Conservation (phyloP, 257 asterid genomes). For the Solanum tacnaense region DNA sequence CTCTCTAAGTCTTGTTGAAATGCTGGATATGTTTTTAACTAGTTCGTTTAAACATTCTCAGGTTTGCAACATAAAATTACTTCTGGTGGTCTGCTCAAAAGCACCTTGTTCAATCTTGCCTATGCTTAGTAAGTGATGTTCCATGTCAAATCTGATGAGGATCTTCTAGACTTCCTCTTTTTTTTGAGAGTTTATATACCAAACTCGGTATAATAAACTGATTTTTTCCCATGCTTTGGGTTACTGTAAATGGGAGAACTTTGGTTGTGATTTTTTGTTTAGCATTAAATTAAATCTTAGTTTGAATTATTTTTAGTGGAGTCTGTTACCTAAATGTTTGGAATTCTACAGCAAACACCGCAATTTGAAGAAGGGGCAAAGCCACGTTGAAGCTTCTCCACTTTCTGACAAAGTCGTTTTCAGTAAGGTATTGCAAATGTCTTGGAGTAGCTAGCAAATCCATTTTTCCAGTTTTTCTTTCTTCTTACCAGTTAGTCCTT, state of each 20-base stretch:
- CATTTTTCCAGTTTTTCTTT: not conserved
- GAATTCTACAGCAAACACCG: constrained; percentile 52
- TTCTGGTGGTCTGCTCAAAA: constrained; percentile 68
- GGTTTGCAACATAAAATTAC: constrained; percentile 87
- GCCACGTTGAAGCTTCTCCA: constrained; percentile 63
- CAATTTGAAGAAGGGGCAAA: constrained; percentile 59
- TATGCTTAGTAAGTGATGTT: constrained; percentile 61
- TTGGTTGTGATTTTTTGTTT: not conserved
- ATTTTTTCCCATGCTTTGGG: not conserved
- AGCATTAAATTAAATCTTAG: not conserved
- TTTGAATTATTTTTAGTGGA: not conserved
- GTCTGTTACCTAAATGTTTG: not conserved
- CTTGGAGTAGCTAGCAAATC: not conserved
- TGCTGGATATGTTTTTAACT: not conserved
- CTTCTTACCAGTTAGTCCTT: not conserved
- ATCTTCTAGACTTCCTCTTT: not conserved
- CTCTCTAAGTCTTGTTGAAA: not conserved
- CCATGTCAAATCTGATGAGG: not conserved
- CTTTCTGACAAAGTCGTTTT: constrained; percentile 74
- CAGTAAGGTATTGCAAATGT: constrained; percentile 50
- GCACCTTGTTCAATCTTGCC: constrained; percentile 66
- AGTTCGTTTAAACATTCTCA: constrained; percentile 12
- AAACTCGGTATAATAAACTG: not conserved
- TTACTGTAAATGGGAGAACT: not conserved
- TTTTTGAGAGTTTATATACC: not conserved